phyloP scores from a whole-genome alignment of 805 yeast species.

The Kuraishia capsulata region DNA sequence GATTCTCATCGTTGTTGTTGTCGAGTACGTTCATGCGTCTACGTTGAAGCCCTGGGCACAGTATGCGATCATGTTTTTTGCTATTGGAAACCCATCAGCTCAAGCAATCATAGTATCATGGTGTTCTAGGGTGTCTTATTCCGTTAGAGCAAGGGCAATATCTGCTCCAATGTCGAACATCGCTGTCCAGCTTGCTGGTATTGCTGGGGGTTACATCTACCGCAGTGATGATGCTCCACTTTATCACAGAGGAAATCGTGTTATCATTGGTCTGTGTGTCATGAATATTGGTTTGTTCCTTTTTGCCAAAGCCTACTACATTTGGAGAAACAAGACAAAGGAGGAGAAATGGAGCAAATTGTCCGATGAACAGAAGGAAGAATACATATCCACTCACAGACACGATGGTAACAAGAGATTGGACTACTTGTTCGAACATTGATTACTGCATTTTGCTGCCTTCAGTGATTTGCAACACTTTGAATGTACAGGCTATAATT shows the following conservation, averaged over 20 bases:
- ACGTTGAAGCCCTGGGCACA: conserved; percentile 1
- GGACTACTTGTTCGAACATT: conserved; percentile 22
- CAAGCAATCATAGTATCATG: conserved; percentile 45
- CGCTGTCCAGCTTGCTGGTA: conserved; percentile 41
- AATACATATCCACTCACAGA: conserved; percentile 30
- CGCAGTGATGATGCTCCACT: conserved; percentile 45
- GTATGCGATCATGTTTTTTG: conserved; percentile 8
- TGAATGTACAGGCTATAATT: too few relatives aligned
- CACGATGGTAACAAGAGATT: conserved; percentile 50
- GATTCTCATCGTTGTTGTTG: conserved; percentile 7
- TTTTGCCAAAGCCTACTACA: conserved; percentile 24
- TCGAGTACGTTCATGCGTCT: conserved; percentile 6
- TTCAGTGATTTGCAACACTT: not conserved
- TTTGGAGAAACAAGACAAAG: conserved; percentile 27
- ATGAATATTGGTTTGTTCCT: conserved; percentile 19
- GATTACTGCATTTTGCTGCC: not conserved
- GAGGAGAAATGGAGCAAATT: conserved; percentile 36
- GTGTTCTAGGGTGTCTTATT: conserved; percentile 49
- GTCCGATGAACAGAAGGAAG: conserved; percentile 34
- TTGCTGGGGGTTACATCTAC: conserved; percentile 44
- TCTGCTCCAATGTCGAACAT: conserved; percentile 53
- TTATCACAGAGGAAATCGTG: conserved; percentile 43
- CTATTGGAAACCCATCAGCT: conserved; percentile 29
- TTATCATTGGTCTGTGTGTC: conserved; percentile 24
- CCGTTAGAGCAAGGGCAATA: conserved; percentile 51